A percentile compares a stretch with the other conserved stretches of the same genome.
These are phyloP conservation scores for Vitis hybrid DNA, from an alignment of 177 flowering plant genomes.

Conservation along the genomic window DNA sequence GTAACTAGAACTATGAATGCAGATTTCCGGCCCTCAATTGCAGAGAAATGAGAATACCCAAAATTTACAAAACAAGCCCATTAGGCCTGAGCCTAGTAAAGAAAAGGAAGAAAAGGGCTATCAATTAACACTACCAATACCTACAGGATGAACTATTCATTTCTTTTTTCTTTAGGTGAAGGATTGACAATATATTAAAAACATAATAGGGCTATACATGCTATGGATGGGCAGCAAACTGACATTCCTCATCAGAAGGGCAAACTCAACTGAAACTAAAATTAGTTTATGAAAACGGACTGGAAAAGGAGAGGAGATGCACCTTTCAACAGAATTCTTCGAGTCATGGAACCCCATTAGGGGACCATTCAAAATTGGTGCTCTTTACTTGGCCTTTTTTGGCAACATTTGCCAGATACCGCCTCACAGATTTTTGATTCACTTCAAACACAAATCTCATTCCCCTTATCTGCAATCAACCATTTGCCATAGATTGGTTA, in stretches of 20 bases:
- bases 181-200: neutral
- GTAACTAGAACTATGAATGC: no score
- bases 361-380: constrained; percentile 27
- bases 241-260: neutral
- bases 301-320: neutral
- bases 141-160: no score
- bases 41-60: no score
- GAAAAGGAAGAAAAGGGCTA: no score
- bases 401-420: constrained; percentile 23
- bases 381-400: constrained; percentile 17
- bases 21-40: no score
- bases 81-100: no score
- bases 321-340: neutral
- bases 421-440: constrained; percentile 35
- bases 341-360: constrained; percentile 12
- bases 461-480: constrained; percentile 54
- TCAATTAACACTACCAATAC: no score
- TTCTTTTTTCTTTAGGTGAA: no score
- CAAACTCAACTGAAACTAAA: neutral
- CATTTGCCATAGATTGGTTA: constrained; percentile 3
- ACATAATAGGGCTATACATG: neutral
- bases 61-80: no score
- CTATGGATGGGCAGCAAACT: neutral
- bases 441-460: constrained; percentile 65
- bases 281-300: neutral